Evolutionary conservation across 1,284 basidiomycete genomes (phyloP).

Genomic region (Crepidotus sp.): DNA sequence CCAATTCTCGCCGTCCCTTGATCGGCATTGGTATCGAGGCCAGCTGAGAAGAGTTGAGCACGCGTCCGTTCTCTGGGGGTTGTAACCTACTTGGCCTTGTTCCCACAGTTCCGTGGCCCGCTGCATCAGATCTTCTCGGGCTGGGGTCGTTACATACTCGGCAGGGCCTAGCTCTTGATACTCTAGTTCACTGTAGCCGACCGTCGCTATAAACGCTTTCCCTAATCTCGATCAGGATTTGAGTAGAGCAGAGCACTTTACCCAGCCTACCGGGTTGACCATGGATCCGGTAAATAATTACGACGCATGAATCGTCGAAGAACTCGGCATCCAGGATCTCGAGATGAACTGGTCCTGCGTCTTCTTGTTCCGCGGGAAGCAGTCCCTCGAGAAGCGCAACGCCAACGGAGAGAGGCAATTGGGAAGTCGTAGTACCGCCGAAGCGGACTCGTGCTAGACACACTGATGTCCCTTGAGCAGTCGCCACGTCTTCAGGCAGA

Average conservation of each 20-base stretch:
- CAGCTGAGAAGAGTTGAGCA: conserved; percentile 37
- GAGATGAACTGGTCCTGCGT: conserved; percentile 27
- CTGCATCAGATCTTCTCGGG: conserved; percentile 55
- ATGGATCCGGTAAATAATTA: conserved; percentile 48
- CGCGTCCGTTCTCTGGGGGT: conserved; percentile 21
- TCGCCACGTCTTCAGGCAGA: conserved; percentile 18
- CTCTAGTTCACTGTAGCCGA: conserved; percentile 48
- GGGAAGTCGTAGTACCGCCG: conserved; percentile 31
- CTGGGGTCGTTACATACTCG: conserved; percentile 42
- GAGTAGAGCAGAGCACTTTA: conserved; percentile 18
- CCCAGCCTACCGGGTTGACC: conserved; percentile 35
- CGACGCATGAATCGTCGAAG: conserved; percentile 62
- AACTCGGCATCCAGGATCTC: conserved; percentile 61
- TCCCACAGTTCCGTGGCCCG: conserved; percentile 46
- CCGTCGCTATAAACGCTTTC: conserved; percentile 46
- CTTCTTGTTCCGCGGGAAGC: conserved; percentile 31
- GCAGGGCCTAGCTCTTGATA: conserved; percentile 43
- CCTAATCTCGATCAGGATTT: conserved; percentile 35
- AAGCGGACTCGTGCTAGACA: conserved; percentile 44
- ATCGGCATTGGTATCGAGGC: conserved; percentile 41
- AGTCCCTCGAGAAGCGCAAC: conserved; percentile 45
- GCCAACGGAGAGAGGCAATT: conserved; percentile 31
- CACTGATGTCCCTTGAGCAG: conserved; percentile 31
- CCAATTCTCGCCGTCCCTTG: conserved; percentile 47
- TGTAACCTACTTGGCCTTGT: conserved; percentile 33